phyloP scores from a whole-genome alignment of 163 green algal species.

The Chlamydomonas reinhardtii region DNA sequence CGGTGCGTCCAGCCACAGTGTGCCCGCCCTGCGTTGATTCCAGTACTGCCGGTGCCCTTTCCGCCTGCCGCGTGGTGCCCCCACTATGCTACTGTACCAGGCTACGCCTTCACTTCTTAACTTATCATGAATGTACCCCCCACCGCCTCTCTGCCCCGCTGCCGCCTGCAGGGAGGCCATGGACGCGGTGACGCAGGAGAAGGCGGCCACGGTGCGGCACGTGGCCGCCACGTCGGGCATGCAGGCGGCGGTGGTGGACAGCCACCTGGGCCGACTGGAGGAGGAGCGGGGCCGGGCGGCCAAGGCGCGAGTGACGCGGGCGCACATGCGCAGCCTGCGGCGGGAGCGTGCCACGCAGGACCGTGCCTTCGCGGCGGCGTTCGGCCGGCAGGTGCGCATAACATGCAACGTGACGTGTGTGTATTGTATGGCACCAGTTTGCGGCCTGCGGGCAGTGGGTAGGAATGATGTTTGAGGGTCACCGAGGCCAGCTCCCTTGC shows the following conservation, averaged over 20 bases:
- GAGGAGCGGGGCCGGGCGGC: neutral
- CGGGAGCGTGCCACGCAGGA: slow-evolving; percentile 8
- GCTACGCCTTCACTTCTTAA: no score
- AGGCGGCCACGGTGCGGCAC: neutral
- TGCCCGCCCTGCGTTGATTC: no score
- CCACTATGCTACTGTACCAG: no score
- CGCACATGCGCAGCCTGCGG: neutral
- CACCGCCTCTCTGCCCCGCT: no score
- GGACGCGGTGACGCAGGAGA: neutral
- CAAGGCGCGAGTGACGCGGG: neutral
- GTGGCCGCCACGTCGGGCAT: slow-evolving; percentile 13
- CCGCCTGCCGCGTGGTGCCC: no score
- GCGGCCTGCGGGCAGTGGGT: no score
- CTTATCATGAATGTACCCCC: no score
- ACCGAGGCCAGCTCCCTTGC: no score
- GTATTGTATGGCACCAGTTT: neutral
- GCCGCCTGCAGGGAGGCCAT: slow-evolving; percentile 11
- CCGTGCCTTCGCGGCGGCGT: slow-evolving; percentile 23
- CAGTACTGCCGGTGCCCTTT: no score
- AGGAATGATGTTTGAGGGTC: no score
- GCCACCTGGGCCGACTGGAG: neutral
- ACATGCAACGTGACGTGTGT: neutral
- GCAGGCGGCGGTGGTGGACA: slow-evolving; percentile 37
- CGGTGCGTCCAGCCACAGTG: no score
- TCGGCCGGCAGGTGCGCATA: slow-evolving; percentile 2